Conservation (phyloP, 2,329 filamentous ascomycete species). For the Fusarium siculi region DNA sequence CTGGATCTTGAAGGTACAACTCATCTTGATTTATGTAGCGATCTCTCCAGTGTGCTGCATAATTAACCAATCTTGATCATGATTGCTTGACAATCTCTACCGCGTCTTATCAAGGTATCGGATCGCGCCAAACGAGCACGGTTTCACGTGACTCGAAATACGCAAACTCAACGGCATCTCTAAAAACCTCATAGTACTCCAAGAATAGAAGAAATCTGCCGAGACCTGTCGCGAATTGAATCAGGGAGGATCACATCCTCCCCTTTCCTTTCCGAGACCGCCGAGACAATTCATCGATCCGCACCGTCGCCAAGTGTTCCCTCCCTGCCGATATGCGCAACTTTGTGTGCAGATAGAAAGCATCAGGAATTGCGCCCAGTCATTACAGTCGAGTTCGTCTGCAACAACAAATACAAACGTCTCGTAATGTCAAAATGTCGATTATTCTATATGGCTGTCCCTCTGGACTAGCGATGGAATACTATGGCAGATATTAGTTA, state of each 20-base stretch:
- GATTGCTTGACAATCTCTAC: not conserved
- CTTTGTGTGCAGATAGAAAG: conserved; percentile 12
- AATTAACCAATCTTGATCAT: conserved; percentile 13
- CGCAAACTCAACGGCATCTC: conserved; percentile 16
- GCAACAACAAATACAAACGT: not conserved
- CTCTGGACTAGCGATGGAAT: not conserved
- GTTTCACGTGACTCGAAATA: conserved; percentile 32
- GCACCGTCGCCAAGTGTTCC: not conserved
- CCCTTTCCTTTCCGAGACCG: not conserved
- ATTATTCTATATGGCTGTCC: not conserved
- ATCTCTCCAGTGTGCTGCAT: not conserved
- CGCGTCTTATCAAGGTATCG: conserved; percentile 16
- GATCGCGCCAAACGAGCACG: conserved; percentile 25
- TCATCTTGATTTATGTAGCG: not conserved
- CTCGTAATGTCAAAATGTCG: not conserved
- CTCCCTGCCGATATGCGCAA: conserved; percentile 1
- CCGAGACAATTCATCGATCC: conserved; percentile 23
- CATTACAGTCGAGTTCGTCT: conserved; percentile 20
- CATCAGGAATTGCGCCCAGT: conserved; percentile 14
- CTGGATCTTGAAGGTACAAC: not conserved
- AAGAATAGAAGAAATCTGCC: conserved; percentile 4
- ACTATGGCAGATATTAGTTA: not conserved
- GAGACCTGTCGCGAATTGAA: conserved; percentile 28
- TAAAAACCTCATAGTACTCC: not conserved
- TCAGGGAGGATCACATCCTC: not conserved